Conservation (phyloP, 306 rosid species). For the Leucaena leucocephala region DNA sequence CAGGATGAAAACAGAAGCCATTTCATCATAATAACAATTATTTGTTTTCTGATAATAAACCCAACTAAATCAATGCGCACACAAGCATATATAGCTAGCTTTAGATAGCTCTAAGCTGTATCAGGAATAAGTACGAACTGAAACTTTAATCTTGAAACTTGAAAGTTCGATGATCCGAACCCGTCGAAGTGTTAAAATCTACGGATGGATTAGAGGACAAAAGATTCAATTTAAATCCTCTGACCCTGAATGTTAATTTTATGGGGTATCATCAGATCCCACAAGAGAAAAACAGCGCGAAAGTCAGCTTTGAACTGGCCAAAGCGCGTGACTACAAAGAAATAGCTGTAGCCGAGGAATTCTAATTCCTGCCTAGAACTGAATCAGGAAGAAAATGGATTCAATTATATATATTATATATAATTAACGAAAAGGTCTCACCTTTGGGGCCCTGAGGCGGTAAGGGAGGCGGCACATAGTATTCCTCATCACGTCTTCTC, state of each 20-base stretch:
- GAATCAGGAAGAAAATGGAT: constrained; percentile 1
- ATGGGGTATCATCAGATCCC: not conserved
- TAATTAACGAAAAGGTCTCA: not conserved
- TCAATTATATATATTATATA: not conserved
- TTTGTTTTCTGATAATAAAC: not conserved
- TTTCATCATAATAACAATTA: not conserved
- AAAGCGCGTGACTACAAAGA: not conserved
- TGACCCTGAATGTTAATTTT: not conserved
- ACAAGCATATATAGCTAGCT: not conserved
- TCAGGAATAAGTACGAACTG: not conserved
- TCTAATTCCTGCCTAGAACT: not conserved
- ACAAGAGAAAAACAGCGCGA: not conserved
- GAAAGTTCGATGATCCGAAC: not conserved
- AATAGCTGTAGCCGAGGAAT: not conserved
- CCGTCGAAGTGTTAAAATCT: not conserved
- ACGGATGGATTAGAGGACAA: not conserved
- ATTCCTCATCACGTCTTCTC: constrained; percentile 18
- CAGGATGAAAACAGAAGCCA: not conserved
- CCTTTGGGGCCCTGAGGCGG: constrained; percentile 24
- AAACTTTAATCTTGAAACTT: not conserved
- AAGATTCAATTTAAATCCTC: not conserved
- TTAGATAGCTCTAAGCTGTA: not conserved
- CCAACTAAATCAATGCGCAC: not conserved
- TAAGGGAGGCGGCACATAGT: constrained; percentile 14
- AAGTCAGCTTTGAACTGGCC: not conserved